Conservation (phyloP, 805 yeast species). For the Yarrowia keelungensis region DNA sequence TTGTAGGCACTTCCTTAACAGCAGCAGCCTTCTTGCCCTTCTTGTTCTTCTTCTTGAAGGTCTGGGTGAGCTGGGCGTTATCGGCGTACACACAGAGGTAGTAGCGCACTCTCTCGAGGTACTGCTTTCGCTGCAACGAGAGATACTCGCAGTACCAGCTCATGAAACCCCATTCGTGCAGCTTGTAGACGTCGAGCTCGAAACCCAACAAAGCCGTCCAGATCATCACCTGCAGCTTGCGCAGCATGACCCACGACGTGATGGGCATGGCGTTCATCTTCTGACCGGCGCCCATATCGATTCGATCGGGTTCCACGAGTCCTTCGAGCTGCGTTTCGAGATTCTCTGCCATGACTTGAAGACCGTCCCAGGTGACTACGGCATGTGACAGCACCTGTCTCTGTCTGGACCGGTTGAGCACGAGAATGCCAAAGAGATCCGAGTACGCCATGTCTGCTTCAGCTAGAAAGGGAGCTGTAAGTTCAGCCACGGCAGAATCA, state of each 20-base stretch:
- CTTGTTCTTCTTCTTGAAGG: background rate
- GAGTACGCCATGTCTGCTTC: constrained; percentile 54
- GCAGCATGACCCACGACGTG: constrained; percentile 70
- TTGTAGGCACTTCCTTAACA: constrained; percentile 41
- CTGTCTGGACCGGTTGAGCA: constrained; percentile 80
- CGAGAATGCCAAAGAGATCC: constrained; percentile 57
- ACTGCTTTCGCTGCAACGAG: constrained; percentile 53
- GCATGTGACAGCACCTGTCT: constrained; percentile 73
- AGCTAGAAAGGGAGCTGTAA: constrained; percentile 47
- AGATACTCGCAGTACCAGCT: constrained; percentile 72
- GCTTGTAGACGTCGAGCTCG: constrained; percentile 73
- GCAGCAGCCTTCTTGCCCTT: constrained; percentile 30
- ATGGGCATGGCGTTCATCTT: constrained; percentile 63
- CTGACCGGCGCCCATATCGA: constrained; percentile 11
- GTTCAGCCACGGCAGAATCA: constrained; percentile 44
- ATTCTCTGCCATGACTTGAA: constrained; percentile 76
- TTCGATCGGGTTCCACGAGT: constrained; percentile 16
- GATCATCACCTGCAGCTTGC: constrained; percentile 73
- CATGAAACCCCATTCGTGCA: constrained; percentile 70
- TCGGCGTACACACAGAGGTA: constrained; percentile 44
- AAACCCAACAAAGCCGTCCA: constrained; percentile 76
- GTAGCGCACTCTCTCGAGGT: constrained; percentile 53
- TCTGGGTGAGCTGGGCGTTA: constrained; percentile 22
- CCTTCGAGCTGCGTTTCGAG: constrained; percentile 59
- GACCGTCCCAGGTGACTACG: constrained; percentile 71